Evolutionary conservation across 2,329 filamentous ascomycete genomes (phyloP).

Genomic region (Botrytis squamosa): DNA sequence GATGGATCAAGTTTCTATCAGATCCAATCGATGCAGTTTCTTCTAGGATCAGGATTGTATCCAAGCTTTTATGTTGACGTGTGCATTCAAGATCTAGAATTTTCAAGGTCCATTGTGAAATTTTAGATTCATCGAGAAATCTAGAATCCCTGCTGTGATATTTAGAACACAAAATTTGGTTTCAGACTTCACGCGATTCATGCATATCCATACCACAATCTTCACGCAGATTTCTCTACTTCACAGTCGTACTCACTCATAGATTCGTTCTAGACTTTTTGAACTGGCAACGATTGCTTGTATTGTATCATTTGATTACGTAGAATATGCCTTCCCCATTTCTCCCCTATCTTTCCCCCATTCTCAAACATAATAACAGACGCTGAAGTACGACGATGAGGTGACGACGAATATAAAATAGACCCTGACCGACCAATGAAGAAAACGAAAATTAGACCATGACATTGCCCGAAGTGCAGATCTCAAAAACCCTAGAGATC

Average conservation of each 20-base stretch:
- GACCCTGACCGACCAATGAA: slow-evolving; percentile 21
- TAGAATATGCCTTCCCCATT: slow-evolving; percentile 27
- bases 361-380: slow-evolving; percentile 22
- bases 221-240: neutral
- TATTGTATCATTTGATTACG: slow-evolving; percentile 29
- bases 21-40: neutral
- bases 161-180: neutral
- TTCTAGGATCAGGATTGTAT: slow-evolving; percentile 18
- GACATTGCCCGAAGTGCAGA: slow-evolving; percentile 30
- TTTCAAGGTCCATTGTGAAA: neutral
- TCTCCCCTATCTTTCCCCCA: slow-evolving; percentile 14
- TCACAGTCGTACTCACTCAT: neutral
- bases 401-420: slow-evolving; percentile 17
- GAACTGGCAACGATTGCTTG: slow-evolving; percentile 14
- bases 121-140: neutral
- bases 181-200: neutral
- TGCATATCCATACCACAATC: neutral
- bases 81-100: slow-evolving; percentile 4
- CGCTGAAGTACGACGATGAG: slow-evolving; percentile 26
- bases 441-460: slow-evolving; percentile 27
- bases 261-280: neutral
- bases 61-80: slow-evolving; percentile 17
- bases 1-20: neutral
- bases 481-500: slow-evolving; percentile 21
- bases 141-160: neutral